Evolutionary conservation across 495 filamentous ascomycete genomes (phyloP).

Genomic region (Penicillium cosmopolitanum): DNA sequence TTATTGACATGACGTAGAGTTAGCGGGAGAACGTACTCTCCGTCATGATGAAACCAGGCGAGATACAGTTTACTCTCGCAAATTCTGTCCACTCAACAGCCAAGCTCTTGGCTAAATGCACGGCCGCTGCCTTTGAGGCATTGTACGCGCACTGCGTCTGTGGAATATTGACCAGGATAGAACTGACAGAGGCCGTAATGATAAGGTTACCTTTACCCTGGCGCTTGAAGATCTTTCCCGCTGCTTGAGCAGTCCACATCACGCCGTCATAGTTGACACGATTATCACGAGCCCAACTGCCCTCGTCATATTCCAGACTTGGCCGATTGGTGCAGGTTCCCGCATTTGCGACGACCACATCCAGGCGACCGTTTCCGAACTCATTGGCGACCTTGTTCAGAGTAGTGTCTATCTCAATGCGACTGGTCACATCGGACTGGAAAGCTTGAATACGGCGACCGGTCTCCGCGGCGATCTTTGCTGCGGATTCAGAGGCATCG

Average conservation of each 20-base stretch:
- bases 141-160: slow-evolving; percentile 30
- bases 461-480: slow-evolving; percentile 64
- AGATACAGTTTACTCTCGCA: slow-evolving; percentile 67
- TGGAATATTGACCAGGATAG: slow-evolving; percentile 30
- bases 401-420: slow-evolving; percentile 52
- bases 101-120: slow-evolving; percentile 52
- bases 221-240: slow-evolving; percentile 32
- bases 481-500: slow-evolving; percentile 63
- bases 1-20: background rate
- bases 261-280: slow-evolving; percentile 39
- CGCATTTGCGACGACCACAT: slow-evolving; percentile 67
- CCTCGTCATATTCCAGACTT: slow-evolving; percentile 22
- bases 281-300: slow-evolving; percentile 26
- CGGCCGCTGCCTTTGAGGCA: slow-evolving; percentile 14
- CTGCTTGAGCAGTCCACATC: slow-evolving; percentile 40
- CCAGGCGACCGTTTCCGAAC: slow-evolving; percentile 51
- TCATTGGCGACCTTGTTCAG: slow-evolving; percentile 59
- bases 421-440: slow-evolving; percentile 63
- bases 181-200: slow-evolving; percentile 31
- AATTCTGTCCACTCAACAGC: slow-evolving; percentile 72
- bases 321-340: slow-evolving; percentile 54
- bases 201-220: slow-evolving; percentile 30
- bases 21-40: slow-evolving; percentile 4
- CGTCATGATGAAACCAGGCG: slow-evolving; percentile 62
- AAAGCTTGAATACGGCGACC: slow-evolving; percentile 66